Conservation (phyloP, 2,329 filamentous ascomycete species). For the Diaporthe sp. region DNA sequence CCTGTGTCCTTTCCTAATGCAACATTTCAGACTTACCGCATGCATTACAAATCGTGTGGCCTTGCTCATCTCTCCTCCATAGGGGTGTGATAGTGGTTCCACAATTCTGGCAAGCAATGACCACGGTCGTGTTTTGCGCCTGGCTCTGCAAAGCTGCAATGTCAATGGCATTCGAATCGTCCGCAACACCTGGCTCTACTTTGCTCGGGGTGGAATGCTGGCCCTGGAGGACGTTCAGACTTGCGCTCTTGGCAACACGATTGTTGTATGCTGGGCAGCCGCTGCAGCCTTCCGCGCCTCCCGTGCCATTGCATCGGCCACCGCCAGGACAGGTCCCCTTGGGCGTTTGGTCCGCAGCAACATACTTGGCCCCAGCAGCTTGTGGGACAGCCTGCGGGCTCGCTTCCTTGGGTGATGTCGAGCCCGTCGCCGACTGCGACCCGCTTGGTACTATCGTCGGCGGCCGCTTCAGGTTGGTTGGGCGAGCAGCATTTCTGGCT, state of each 20-base stretch:
- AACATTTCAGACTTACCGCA: slow-evolving; percentile 76
- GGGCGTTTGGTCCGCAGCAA: slow-evolving; percentile 78
- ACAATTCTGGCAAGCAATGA: slow-evolving; percentile 97
- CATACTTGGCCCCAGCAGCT: slow-evolving; percentile 72
- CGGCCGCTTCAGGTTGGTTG: slow-evolving; percentile 88
- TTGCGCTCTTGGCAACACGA: slow-evolving; percentile 87
- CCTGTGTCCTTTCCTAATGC: neutral
- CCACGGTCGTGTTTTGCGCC: slow-evolving; percentile 65
- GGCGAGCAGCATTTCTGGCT: slow-evolving; percentile 89
- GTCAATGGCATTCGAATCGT: slow-evolving; percentile 58
- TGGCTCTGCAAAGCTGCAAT: slow-evolving; percentile 58
- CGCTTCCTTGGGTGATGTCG: slow-evolving; percentile 49
- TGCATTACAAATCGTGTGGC: slow-evolving; percentile 98
- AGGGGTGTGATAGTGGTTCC: slow-evolving; percentile 95
- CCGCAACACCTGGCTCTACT: slow-evolving; percentile 40
- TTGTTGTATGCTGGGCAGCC: slow-evolving; percentile 99
- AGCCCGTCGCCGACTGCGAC: slow-evolving; percentile 55
- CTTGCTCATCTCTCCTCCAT: slow-evolving; percentile 93
- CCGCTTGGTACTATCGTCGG: slow-evolving; percentile 60
- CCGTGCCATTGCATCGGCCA: slow-evolving; percentile 94
- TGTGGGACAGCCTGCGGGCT: slow-evolving; percentile 51
- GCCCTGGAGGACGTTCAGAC: slow-evolving; percentile 69
- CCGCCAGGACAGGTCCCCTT: slow-evolving; percentile 95
- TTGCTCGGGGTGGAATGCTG: slow-evolving; percentile 44
- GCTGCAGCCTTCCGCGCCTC: slow-evolving; percentile 92